These are phyloP conservation scores for Pisolithus tinctorius DNA, from an alignment of 768 basidiomycete genomes.

Conservation along the genomic window DNA sequence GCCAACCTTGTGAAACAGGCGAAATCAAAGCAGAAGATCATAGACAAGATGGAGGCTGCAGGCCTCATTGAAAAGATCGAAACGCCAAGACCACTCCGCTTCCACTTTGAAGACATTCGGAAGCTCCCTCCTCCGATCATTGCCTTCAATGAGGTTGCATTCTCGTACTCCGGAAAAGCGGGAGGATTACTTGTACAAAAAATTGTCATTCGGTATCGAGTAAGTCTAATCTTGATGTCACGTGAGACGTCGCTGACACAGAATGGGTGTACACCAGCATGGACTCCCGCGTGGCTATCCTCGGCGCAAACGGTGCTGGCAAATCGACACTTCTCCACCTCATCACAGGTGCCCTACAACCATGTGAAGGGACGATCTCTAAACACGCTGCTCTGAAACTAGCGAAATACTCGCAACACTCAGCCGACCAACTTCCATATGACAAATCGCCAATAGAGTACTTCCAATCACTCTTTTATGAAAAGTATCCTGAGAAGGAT, in stretches of 20 bases:
- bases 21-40: constrained; percentile 99
- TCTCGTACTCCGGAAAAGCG: constrained; percentile 91
- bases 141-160: constrained; percentile 91
- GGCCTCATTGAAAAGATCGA: constrained; percentile 93
- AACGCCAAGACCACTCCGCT: constrained; percentile 58
- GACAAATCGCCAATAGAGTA: constrained; percentile 88
- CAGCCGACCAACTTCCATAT: constrained; percentile 96
- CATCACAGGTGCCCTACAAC: constrained; percentile 77
- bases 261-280: constrained; percentile 43
- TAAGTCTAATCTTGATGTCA: constrained; percentile 32
- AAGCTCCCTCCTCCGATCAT: constrained; percentile 96
- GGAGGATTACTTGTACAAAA: constrained; percentile 80
- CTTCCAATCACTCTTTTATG: constrained; percentile 71
- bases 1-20: constrained; percentile 98
- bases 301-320: constrained; percentile 93
- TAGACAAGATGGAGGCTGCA: constrained; percentile 99
- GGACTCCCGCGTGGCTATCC: constrained; percentile 93
- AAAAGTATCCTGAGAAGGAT: constrained; percentile 94
- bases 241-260: constrained; percentile 4
- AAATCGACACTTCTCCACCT: constrained; percentile 90
- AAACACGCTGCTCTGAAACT: constrained; percentile 89
- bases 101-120: constrained; percentile 94
- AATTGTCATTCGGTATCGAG: constrained; percentile 95
- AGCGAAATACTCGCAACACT: constrained; percentile 98
- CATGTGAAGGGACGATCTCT: constrained; percentile 78